Percentiles rank a stretch among this genome's conserved stretches.
Evolutionary conservation across 129 eudicot species (phyloP).

Genomic region (Arctium minus): DNA sequence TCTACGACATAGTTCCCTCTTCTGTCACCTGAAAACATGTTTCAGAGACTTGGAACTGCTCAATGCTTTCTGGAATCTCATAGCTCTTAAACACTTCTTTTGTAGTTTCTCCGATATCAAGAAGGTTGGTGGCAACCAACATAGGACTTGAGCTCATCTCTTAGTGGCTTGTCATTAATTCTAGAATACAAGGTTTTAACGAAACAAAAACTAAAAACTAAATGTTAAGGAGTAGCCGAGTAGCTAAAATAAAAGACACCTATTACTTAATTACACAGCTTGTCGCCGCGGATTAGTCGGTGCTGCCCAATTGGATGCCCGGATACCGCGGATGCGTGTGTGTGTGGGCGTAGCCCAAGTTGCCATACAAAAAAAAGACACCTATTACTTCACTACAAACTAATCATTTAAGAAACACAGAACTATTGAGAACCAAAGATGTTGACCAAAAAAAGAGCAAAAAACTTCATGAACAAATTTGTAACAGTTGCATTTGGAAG

Average conservation of each 20-base stretch:
- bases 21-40: conserved; percentile 49
- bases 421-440: background rate
- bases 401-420: background rate
- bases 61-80: conserved; percentile 52
- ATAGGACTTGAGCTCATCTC: conserved; percentile 74
- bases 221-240: background rate
- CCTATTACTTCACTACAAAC: background rate
- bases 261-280: no score
- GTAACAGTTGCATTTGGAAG: no score
- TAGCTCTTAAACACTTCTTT: conserved; percentile 56
- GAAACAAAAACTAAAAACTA: background rate
- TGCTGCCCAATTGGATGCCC: no score
- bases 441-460: background rate
- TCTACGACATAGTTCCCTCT: conserved; percentile 43
- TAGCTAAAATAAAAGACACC: background rate
- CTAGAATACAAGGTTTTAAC: conserved; percentile 11
- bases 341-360: no score
- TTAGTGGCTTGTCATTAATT: conserved; percentile 55
- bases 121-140: conserved; percentile 50
- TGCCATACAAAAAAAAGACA: no score
- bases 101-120: conserved; percentile 55
- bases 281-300: no score
- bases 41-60: conserved; percentile 65
- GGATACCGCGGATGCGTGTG: no score
- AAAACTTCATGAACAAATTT: background rate